Base-by-base conservation (phyloP, 768 basidiomycete genomes). In the Leccinum pellstonianum region DNA sequence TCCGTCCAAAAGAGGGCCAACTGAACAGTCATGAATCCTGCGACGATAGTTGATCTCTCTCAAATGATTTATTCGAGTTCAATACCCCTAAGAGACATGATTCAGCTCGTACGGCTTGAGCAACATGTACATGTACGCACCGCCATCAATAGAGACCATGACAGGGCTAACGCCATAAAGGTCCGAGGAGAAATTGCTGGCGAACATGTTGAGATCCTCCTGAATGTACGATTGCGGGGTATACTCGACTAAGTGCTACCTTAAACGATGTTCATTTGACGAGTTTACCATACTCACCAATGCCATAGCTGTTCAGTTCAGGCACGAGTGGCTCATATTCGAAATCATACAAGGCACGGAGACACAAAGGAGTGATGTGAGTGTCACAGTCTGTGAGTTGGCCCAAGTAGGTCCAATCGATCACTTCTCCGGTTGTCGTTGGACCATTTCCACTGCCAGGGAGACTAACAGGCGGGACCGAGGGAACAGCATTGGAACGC, bases 311-410 rank as follows among this genome's bases (percentile, higher is more conserved):
- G 67, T 88, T 90, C 47, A 65, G 70, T 17, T 67, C 61, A 0
- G 79, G 75, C 2, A 75, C 71, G 2, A 66, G 19, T 0, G 85
- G 85, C 0, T 77, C 73, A 59, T 86, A 87, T 8, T 65, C 19
- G 7, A 81, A 66, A n/a, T 81, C 81, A 64, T 88, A 89, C 56
- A 89, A 64, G 4, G 76, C 77, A 38, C 82, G 75, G 59, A 90
- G 75, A 66, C 87, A 90, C 3, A 76, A 63, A 6, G 85, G 86
- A 0, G 86, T 88, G 55, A 83, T 82, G 17, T 68, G 57, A 3
- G 64, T 49, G 52, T 79, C 78, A 55, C 80, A 81, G 9, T 69
- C 59, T 1, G 33, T 53, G 29, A 79, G 61, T 21, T 68, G 25
- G 12, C 43, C 10, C 41, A 21, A 10, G 12, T 12, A 10, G 0